Base-by-base conservation (phyloP, 352 stramenopile genomes). In the Phytophthora hibernalis region DNA sequence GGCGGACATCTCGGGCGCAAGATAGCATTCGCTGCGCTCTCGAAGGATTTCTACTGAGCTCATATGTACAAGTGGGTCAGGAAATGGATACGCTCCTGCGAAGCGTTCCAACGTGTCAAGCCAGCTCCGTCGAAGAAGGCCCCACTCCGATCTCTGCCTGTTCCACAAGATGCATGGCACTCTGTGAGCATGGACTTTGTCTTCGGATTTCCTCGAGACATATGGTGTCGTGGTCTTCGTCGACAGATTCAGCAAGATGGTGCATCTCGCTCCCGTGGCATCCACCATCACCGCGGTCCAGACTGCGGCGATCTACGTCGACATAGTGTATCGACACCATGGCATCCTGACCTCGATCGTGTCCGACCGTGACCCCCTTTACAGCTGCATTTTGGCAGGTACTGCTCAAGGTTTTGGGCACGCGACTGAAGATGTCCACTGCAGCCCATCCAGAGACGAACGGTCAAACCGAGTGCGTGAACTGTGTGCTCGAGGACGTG, bases 21-120 rank as follows among this genome's bases (percentile, higher is more conserved):
- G 48, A 76, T 74, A 33, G 74, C 62, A 15, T 80, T 50, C 42
- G 3, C 26, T 1, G 20, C 43, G 0, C 37, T 79, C 1, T 57
- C 48, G 0, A 53, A 54, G 0, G 48, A 63, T 45, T 68, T 65
- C 47, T 66, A 57, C 44, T 72, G 49, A 59, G 9, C 72, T 1
- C 61, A 76, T 44, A 52, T 67, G 64, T 74, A 75, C 50, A 72
- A 75, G 37, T 72, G 54, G 53, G 35, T 42, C 15, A n/a, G 67
- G 13, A 76, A 70, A 30, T 79, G 51, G 22, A 37, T 76, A 4
- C 47, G 57, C 28, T 56, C 52, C 1, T 76, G 57, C 22, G 62
- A 79, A 43, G 24, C 52, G 1, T 76, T 61, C 18, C 60, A 79
- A 5, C 61, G 71, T 5, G 56, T 72, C 6, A 73, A 74, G 33